Evolutionary conservation across 2,329 filamentous ascomycete species (phyloP), one percentile per base, ranked within the genome.

Genomic region (Stachybotrys chlorohalonatus): DNA sequence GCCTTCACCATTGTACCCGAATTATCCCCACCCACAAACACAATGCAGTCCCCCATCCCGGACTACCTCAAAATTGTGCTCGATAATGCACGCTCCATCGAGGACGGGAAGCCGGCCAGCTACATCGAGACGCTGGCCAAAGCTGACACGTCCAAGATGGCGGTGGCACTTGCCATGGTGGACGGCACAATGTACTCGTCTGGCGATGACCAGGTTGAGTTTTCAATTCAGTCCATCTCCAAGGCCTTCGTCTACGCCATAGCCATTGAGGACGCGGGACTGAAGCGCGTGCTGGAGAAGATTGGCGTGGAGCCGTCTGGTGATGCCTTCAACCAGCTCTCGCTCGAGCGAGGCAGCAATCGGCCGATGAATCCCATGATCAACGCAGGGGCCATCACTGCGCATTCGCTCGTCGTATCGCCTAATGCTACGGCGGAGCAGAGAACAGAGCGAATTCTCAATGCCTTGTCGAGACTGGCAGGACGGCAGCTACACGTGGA

Each of bases 211-310:
- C 53, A 61, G 9, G 56, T 71, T 49, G 70, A 73, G 53, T 73
- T 73, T 54, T 73, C 70, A 1, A 73, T 73, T 39, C 70, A 73
- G 53, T 73, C 70, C 59, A 73, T 73, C 52, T 70, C 70, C 11
- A 73, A 73, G 49, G 64, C 70, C 1, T 73, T 73, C 52, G 69
- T 72, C 31, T 73, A 73, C 55, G 70, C 70, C 1, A 56, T 73
- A 5, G 70, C 70, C 9, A 73, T 73, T 42, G 68, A 71, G 51
- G 70, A 73, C 52, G 60, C 63, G 1, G 70, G 70, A 0, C 54
- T 73, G 16, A 56, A 62, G 0, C 57, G 56, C n/a, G 70, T 73
- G 0, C 53, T 73, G 48, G 63, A 68, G 53, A 73, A 70, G 55
- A 72, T 73, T 16, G 70, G 70, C 51, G 70, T 73, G 2, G 70